phyloP scores from a whole-genome alignment of 2,329 filamentous ascomycete genomes.

The Colletotrichum spinosum region DNA sequence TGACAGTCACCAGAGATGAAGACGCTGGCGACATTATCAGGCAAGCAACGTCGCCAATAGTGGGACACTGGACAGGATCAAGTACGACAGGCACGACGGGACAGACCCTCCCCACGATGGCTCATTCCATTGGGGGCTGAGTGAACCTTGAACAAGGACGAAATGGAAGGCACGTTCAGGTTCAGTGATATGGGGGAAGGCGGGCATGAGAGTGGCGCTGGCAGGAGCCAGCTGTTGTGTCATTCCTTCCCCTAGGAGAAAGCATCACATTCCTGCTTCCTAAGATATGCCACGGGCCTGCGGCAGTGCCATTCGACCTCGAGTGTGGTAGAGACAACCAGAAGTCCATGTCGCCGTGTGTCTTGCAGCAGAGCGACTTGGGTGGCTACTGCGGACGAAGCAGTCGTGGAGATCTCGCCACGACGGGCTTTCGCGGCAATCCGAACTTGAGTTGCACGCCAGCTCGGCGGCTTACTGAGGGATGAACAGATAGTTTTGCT shows the following conservation, averaged over 20 bases:
- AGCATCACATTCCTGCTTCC: constrained; percentile 20
- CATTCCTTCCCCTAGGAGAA: constrained; percentile 25
- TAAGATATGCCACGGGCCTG: too few relatives aligned
- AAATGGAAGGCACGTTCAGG: constrained; percentile 8
- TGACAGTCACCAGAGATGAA: neutral
- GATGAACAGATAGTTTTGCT: neutral
- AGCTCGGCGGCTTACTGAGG: constrained; percentile 14
- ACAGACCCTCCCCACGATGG: constrained; percentile 14
- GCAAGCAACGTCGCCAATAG: neutral
- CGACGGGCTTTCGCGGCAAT: neutral
- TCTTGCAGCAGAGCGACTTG: neutral
- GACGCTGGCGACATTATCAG: neutral
- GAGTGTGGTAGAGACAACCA: neutral
- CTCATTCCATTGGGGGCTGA: constrained; percentile 20
- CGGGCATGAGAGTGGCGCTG: constrained; percentile 29
- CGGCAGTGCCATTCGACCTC: neutral
- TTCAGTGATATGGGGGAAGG: neutral
- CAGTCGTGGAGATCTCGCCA: neutral
- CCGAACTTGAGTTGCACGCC: neutral
- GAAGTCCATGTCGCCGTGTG: constrained; percentile 2
- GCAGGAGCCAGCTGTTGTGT: constrained; percentile 23
- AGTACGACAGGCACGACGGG: neutral
- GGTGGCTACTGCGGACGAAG: neutral
- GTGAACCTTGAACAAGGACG: constrained; percentile 14
- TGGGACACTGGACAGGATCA: neutral